Evolutionary conservation across 208 protist genomes (phyloP).

Genomic region (Trypanosomatidae sp.): DNA sequence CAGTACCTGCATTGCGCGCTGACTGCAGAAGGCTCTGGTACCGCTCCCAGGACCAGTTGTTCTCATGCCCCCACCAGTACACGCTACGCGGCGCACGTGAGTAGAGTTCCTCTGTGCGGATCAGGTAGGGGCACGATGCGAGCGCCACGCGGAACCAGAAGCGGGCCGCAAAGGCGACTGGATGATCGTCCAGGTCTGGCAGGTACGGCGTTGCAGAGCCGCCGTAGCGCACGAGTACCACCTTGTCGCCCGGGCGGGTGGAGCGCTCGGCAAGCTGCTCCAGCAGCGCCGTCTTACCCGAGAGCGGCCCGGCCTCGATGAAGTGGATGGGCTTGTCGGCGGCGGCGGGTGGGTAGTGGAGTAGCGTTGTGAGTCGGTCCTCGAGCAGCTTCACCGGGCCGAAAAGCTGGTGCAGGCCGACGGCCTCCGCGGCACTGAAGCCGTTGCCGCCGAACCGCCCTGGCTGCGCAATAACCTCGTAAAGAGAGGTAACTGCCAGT

Average conservation of each 20-base stretch:
- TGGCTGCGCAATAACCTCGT: conserved; percentile 50
- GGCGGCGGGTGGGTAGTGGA: conserved; percentile 57
- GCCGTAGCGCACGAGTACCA: conserved; percentile 73
- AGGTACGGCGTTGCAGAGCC: conserved; percentile 72
- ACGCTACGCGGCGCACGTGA: conserved; percentile 65
- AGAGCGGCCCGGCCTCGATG: conserved; percentile 64
- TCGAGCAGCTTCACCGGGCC: conserved; percentile 78
- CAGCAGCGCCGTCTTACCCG: conserved; percentile 77
- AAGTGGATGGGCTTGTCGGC: conserved; percentile 74
- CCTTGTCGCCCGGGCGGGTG: conserved; percentile 41
- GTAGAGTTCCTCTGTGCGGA: conserved; percentile 79
- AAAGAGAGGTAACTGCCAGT: conserved; percentile 59
- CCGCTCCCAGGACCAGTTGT: conserved; percentile 80
- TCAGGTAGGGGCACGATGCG: conserved; percentile 64
- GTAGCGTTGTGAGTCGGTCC: conserved; percentile 62
- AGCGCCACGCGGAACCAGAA: conserved; percentile 88
- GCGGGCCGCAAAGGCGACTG: conserved; percentile 68
- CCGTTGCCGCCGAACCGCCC: conserved; percentile 55
- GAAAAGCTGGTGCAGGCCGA: conserved; percentile 77
- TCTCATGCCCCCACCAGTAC: conserved; percentile 72
- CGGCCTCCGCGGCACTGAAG: conserved; percentile 58
- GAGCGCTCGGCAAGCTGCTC: conserved; percentile 57
- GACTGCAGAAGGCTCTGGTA: conserved; percentile 54
- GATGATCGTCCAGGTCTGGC: conserved; percentile 81
- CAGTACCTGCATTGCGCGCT: conserved; percentile 21